Evolutionary conservation across 1,139 yeast species (phyloP).

Genomic region (Debaryomyces sp.): DNA sequence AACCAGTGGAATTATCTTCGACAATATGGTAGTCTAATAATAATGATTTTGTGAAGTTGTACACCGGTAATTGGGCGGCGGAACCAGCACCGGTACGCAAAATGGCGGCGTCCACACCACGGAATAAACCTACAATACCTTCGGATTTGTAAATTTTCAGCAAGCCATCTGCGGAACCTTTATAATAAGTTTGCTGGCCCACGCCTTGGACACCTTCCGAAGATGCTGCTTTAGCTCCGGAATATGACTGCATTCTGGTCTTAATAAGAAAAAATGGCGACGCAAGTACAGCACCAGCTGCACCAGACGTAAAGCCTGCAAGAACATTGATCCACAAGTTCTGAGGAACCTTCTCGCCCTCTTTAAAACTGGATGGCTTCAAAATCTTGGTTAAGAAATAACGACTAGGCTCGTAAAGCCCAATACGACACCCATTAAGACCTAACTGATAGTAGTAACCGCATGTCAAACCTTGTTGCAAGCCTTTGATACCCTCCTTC

Average conservation of each 20-base stretch:
- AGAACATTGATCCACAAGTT: constrained; percentile 67
- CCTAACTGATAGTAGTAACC: constrained; percentile 90
- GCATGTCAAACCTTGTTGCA: constrained; percentile 83
- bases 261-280: constrained; percentile 91
- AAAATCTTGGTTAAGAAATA: constrained; percentile 55
- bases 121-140: constrained; percentile 77
- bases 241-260: constrained; percentile 94
- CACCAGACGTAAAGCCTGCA: constrained; percentile 84
- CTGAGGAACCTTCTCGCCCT: constrained; percentile 55
- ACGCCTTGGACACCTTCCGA: constrained; percentile 49
- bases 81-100: constrained; percentile 96
- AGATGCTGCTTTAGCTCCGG: constrained; percentile 35
- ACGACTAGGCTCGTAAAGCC: constrained; percentile 89
- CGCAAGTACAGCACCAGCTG: constrained; percentile 86
- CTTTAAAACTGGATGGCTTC: constrained; percentile 50
- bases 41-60: constrained; percentile 72
- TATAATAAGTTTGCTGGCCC: constrained; percentile 93
- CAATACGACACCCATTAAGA: constrained; percentile 90
- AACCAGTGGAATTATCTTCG: constrained; percentile 62
- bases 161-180: constrained; percentile 68
- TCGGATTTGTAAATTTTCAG: constrained; percentile 60
- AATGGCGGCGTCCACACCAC: constrained; percentile 95
- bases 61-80: constrained; percentile 89
- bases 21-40: constrained; percentile 51
- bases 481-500: constrained; percentile 84